Evolutionary conservation across 2,329 filamentous ascomycete genomes (phyloP), one percentile per base, ranked within the genome.

Genomic region (Calcarisporium arbuscula): DNA sequence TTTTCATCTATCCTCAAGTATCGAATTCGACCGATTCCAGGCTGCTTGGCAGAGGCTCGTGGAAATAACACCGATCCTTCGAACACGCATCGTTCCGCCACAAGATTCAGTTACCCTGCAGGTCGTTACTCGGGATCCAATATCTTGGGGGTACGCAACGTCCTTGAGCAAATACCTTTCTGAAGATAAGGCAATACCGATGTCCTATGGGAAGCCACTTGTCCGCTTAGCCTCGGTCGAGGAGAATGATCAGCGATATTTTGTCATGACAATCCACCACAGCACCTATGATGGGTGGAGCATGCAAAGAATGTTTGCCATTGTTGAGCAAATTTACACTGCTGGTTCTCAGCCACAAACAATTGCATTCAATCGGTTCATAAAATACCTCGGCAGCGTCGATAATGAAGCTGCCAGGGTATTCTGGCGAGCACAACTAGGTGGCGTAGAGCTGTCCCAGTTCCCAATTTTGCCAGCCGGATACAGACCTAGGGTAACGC

Each of bases 231-330:
- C 29, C 11, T 19, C 37, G 6, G 14, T 40, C 5, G 16, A 34
- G 3, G 30, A 40, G n/a, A 15, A 25, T 8, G 23, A 19, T 19
- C 12, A 20, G 6, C 14, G 17, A 12, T 17, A 30, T 17, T 39
- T 39, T 19, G 25, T 36, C 5, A 36, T 27, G 37, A 39, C 12
- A 11, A 39, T 39, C 26, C 37, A 39, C 25, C 47, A 49, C n/a
- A 34, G 45, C 10, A 28, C 47, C 5, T 46, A 46, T 11, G 48
- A 50, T 28, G 47, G 45, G n/a, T 47, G 40, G 38, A 39, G 39
- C 9, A 35, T 40, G 14, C 26, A n/a, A n/a, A n/a, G n/a, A n/a
- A n/a, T n/a, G n/a, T n/a, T n/a, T n/a, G n/a, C n/a, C n/a, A n/a
- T n/a, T n/a, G n/a, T 17, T 37, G 6, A 12, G 19, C 5, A n/a